phyloP scores from a whole-genome alignment of 768 basidiomycete genomes.

The Leccinum arenicola region DNA sequence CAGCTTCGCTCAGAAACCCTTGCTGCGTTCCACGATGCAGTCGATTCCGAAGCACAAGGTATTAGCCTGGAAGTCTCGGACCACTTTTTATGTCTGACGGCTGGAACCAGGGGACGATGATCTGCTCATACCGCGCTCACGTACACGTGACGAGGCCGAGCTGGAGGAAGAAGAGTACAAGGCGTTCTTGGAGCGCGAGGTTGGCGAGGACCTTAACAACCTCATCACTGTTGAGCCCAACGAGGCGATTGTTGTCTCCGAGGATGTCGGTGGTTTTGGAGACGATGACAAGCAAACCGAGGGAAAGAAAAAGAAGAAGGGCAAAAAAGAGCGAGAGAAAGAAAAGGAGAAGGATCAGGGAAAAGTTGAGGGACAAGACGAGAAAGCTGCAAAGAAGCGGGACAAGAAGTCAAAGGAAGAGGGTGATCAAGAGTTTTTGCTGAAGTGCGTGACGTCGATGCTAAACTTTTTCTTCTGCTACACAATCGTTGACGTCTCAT shows the following conservation, averaged over 20 bases:
- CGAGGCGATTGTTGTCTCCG: constrained; percentile 13
- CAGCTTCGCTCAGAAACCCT: constrained; percentile 79
- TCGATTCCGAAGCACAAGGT: constrained; percentile 18
- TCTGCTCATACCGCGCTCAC: constrained; percentile 70
- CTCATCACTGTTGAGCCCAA: constrained; percentile 55
- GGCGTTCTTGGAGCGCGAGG: constrained; percentile 76
- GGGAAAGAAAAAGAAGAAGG: constrained; percentile 35
- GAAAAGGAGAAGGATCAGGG: constrained; percentile 29
- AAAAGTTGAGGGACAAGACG: constrained; percentile 18
- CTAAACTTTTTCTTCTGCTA: not conserved
- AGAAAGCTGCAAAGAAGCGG: constrained; percentile 18
- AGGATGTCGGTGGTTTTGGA: constrained; percentile 27
- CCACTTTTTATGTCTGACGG: not conserved
- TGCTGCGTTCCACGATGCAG: constrained; percentile 67
- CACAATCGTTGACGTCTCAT: not conserved
- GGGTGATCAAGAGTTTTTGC: constrained; percentile 81
- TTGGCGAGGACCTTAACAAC: constrained; percentile 68
- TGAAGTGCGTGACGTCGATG: constrained; percentile 60
- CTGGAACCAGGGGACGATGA: constrained; percentile 50
- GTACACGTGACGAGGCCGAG: constrained; percentile 73
- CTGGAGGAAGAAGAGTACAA: constrained; percentile 84
- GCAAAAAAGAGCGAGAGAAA: constrained; percentile 32
- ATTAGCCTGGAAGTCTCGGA: not conserved
- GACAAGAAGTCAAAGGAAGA: constrained; percentile 48
- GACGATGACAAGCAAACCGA: constrained; percentile 26